A percentile compares a stretch with the other conserved stretches of the same genome.
Conservation (phyloP, 306 rosid species). For the Corylus avellana region DNA sequence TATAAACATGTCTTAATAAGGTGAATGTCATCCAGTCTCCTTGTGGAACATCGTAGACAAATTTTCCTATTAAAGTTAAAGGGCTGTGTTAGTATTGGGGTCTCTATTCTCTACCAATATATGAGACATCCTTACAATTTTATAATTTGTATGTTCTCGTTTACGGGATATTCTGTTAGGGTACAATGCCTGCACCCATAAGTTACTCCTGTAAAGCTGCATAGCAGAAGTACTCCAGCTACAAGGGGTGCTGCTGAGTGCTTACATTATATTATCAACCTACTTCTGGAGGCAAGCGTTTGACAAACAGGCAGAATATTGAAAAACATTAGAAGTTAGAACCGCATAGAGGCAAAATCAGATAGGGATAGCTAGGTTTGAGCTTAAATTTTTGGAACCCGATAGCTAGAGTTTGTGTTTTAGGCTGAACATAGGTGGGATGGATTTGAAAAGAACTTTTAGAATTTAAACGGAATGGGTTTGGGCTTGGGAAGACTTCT, state of each 20-base stretch:
- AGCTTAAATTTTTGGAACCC: too few species aligned
- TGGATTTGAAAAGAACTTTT: too few species aligned
- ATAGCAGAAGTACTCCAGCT: neutral
- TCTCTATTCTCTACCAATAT: neutral
- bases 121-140: neutral
- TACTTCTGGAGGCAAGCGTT: neutral
- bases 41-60: constrained; percentile 35
- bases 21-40: constrained; percentile 39
- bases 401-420: too few species aligned
- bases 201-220: neutral
- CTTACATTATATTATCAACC: neutral
- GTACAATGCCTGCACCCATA: neutral
- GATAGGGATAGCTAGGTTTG: too few species aligned
- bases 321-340: neutral
- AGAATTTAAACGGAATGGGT: too few species aligned
- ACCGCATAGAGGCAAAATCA: neutral
- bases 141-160: neutral
- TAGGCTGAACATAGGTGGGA: too few species aligned
- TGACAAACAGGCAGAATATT: neutral
- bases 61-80: constrained; percentile 21
- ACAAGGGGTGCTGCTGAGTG: neutral
- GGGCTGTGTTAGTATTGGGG: constrained; percentile 1
- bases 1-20: constrained; percentile 48
- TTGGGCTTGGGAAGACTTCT: too few species aligned
- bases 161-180: neutral